phyloP scores from a whole-genome alignment of 257 asterid genomes.

The Nicotiana noctiflora region DNA sequence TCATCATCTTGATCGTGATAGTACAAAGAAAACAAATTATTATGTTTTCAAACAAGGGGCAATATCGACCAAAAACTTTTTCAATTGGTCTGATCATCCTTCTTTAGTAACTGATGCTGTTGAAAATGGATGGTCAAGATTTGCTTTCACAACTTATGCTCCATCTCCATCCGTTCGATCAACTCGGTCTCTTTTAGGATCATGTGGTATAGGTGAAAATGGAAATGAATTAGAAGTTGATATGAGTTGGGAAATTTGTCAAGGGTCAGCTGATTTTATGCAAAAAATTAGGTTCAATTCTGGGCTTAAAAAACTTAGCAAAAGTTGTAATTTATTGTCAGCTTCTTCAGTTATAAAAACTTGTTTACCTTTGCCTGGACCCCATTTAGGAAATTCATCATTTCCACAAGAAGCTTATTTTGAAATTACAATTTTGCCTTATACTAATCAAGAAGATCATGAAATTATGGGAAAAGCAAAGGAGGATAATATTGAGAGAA shows the following conservation, averaged over 20 bases:
- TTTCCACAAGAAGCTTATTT: conserved; percentile 92
- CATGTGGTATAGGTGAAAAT: conserved; percentile 30
- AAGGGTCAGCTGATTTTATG: conserved; percentile 77
- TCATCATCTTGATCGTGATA: conserved; percentile 32
- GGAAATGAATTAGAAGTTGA: conserved; percentile 32
- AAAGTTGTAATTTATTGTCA: conserved; percentile 13
- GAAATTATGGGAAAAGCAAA: conserved; percentile 12
- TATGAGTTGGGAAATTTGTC: conserved; percentile 74
- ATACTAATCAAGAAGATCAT: not conserved
- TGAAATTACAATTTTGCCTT: conserved; percentile 53
- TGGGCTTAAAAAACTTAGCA: not conserved
- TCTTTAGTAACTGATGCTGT: conserved; percentile 75
- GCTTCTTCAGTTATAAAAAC: conserved; percentile 46
- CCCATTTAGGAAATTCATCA: conserved; percentile 55
- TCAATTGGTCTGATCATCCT: conserved; percentile 84
- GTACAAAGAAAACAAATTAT: conserved; percentile 31
- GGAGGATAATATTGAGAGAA: conserved; percentile 49
- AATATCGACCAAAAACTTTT: conserved; percentile 22
- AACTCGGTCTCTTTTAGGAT: conserved; percentile 39
- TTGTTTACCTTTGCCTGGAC: conserved; percentile 82
- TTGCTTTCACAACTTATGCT: conserved; percentile 43
- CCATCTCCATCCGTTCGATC: conserved; percentile 46
- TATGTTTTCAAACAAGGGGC: conserved; percentile 37
- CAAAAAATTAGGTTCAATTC: conserved; percentile 73
- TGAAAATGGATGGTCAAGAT: conserved; percentile 89